phyloP scores from a whole-genome alignment of 2,329 filamentous ascomycete genomes.

The Fusarium stilboides region DNA sequence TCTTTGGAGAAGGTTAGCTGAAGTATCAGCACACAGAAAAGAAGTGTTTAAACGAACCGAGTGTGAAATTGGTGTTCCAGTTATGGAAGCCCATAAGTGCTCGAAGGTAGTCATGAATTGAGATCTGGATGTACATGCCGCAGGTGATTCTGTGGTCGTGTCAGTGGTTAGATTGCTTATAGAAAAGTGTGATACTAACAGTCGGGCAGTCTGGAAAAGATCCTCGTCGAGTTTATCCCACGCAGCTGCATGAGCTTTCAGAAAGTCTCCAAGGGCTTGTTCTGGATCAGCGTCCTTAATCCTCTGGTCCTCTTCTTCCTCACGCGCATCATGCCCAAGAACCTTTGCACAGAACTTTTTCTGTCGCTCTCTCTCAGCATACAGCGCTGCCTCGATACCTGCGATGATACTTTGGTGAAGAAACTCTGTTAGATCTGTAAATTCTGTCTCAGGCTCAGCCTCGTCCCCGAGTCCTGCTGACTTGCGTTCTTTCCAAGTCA shows the following conservation, averaged over 20 bases:
- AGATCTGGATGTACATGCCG: conserved; percentile 69
- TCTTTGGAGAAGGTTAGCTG: background rate
- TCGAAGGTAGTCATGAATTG: conserved; percentile 58
- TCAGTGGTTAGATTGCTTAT: too few species aligned
- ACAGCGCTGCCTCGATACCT: conserved; percentile 4
- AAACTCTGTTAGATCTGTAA: background rate
- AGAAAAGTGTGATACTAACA: background rate
- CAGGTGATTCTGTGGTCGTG: conserved; percentile 59
- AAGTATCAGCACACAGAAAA: too few species aligned
- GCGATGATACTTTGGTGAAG: background rate
- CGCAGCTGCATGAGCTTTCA: conserved; percentile 7
- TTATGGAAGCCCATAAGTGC: conserved; percentile 66
- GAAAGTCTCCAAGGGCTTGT: background rate
- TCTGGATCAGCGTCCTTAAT: background rate
- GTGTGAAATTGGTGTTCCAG: conserved; percentile 70
- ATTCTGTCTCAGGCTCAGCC: background rate
- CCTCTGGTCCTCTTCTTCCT: background rate
- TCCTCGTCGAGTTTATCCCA: conserved; percentile 17
- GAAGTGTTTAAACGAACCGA: conserved; percentile 46
- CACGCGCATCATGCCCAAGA: background rate
- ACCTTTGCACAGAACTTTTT: background rate
- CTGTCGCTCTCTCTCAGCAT: background rate
- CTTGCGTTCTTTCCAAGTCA: background rate
- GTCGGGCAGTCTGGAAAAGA: conserved; percentile 14
- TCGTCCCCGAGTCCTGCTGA: conserved; percentile 10